Conservation (phyloP, 139 green algal genomes). For the Chlorella sp. region DNA sequence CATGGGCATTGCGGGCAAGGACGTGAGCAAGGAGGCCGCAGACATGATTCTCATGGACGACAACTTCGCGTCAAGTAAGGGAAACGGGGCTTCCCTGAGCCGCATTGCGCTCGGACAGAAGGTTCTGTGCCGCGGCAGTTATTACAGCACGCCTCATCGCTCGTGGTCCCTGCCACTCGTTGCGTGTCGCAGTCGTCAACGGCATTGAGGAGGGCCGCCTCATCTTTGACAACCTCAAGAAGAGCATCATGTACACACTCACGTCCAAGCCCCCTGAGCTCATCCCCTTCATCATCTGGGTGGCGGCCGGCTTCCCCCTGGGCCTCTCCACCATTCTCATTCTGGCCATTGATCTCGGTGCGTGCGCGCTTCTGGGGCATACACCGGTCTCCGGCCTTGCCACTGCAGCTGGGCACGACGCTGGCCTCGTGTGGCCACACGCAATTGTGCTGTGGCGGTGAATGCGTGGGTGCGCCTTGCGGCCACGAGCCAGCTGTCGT, state of each 20-base stretch:
- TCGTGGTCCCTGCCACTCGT: too few relatives aligned
- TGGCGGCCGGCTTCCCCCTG: constrained; percentile 55
- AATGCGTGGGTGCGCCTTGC: not conserved
- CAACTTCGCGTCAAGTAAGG: constrained; percentile 86
- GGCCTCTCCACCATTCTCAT: constrained; percentile 68
- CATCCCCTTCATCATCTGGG: constrained; percentile 62
- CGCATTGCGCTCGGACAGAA: too few relatives aligned
- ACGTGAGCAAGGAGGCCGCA: constrained; percentile 69
- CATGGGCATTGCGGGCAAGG: constrained; percentile 49
- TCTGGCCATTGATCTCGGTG: constrained; percentile 66
- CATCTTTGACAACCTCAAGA: constrained; percentile 87
- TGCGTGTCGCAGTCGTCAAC: too few relatives aligned
- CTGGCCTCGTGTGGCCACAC: too few relatives aligned
- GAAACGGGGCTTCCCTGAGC: too few relatives aligned
- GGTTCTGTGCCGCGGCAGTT: too few relatives aligned
- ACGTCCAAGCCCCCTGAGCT: constrained; percentile 72
- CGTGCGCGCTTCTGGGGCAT: not conserved
- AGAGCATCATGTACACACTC: constrained; percentile 78
- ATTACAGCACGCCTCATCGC: too few relatives aligned
- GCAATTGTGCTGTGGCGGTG: not conserved
- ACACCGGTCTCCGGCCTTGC: too few relatives aligned
- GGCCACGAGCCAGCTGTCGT: too few relatives aligned
- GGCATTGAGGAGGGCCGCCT: constrained; percentile 74
- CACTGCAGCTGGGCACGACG: too few relatives aligned
- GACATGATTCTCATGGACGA: constrained; percentile 85